These are phyloP conservation scores for Cordyceps tenuipes DNA, from an alignment of 2,329 filamentous ascomycete genomes.

Conservation along the genomic window DNA sequence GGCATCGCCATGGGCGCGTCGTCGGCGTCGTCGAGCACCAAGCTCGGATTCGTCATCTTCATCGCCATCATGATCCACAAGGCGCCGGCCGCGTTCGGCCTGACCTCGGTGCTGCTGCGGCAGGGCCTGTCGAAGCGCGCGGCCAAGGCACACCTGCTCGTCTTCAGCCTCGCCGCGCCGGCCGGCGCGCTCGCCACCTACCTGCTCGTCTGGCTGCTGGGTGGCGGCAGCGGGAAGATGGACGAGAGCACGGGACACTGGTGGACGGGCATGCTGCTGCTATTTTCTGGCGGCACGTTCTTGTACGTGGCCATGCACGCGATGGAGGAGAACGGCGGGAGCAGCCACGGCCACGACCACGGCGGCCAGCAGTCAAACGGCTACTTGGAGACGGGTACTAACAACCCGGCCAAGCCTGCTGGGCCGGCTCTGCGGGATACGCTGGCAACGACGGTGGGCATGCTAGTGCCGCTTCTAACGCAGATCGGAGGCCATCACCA, in stretches of 20 bases:
- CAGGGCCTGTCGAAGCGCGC: slow-evolving; percentile 84
- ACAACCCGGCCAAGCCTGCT: slow-evolving; percentile 40
- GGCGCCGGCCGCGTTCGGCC: slow-evolving; percentile 86
- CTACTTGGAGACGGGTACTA: slow-evolving; percentile 39
- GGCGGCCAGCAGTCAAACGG: slow-evolving; percentile 40
- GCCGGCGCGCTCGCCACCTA: slow-evolving; percentile 79
- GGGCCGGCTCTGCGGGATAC: slow-evolving; percentile 60
- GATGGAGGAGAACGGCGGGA: slow-evolving; percentile 68
- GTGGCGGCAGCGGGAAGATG: slow-evolving; percentile 51
- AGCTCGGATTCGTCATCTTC: slow-evolving; percentile 85
- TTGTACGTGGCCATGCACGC: slow-evolving; percentile 98
- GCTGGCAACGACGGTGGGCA: slow-evolving; percentile 62
- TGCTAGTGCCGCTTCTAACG: slow-evolving; percentile 69
- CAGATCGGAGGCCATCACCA: slow-evolving; percentile 70
- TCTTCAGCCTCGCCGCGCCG: slow-evolving; percentile 89
- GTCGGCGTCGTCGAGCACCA: slow-evolving; percentile 62
- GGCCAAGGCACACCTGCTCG: slow-evolving; percentile 73
- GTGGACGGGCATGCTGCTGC: slow-evolving; percentile 83
- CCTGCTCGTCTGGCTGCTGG: slow-evolving; percentile 65
- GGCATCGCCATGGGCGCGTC: slow-evolving; percentile 94
- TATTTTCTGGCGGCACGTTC: slow-evolving; percentile 97
- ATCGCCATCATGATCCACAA: slow-evolving; percentile 97
- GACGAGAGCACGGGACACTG: slow-evolving; percentile 61
- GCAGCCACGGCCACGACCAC: slow-evolving; percentile 44
- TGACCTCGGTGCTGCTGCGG: slow-evolving; percentile 83